Conservation (phyloP, 1,139 yeast species). For the Hansenula sp. region DNA sequence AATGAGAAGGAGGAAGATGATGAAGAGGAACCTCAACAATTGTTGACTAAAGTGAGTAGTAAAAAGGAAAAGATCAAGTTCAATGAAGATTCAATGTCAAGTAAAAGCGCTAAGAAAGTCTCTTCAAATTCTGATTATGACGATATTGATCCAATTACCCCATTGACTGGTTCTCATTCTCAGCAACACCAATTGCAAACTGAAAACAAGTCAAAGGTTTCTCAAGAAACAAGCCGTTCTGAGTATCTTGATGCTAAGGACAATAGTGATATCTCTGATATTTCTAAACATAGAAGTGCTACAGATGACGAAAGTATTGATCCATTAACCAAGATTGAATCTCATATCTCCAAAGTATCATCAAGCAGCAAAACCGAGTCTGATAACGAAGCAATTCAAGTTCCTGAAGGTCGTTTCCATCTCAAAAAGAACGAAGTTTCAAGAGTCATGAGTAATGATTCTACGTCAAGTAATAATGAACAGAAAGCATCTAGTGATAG, state of each 20-base stretch:
- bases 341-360: not conserved
- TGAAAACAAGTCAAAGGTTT: not conserved
- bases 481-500: constrained; percentile 18
- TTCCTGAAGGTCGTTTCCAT: constrained; percentile 22
- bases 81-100: constrained; percentile 17
- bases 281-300: not conserved
- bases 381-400: constrained; percentile 13
- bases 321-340: constrained; percentile 2
- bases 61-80: constrained; percentile 9
- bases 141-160: constrained; percentile 18
- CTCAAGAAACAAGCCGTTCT: not conserved
- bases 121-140: constrained; percentile 7
- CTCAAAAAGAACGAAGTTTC: constrained; percentile 8
- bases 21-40: constrained; percentile 1
- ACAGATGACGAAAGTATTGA: constrained; percentile 3
- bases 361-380: constrained; percentile 2
- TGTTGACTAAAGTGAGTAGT: not conserved
- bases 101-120: constrained; percentile 7
- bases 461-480: constrained; percentile 13
- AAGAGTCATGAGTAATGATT: constrained; percentile 3
- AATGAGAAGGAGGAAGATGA: constrained; percentile 12
- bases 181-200: not conserved
- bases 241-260: not conserved
- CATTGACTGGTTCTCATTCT: constrained; percentile 4
- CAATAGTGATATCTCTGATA: not conserved